phyloP scores from a whole-genome alignment of 345 rosid species.

The Citrus sinensis region DVS_A1.0 CM039162.1:10183001-10183500 shows the following conservation, averaged over 20 bases:
- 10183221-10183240: not conserved
- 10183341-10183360: not conserved
- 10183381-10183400: not conserved
- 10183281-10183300: not conserved
- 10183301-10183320: not conserved
- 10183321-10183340: not conserved
- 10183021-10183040: not conserved
- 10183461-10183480: not conserved
- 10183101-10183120: not conserved
- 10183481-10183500: not conserved
- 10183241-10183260: not conserved
- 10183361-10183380: not conserved
- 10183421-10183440: not conserved
- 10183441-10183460: not conserved
- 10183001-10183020: not conserved
- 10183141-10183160: not conserved
- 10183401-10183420: not conserved
- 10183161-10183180: not conserved
- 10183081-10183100: not conserved
- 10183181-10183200: not conserved
- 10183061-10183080: not conserved
- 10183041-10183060: not conserved
- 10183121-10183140: not conserved
- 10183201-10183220: not conserved
- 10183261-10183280: not conserved